Evolutionary conservation across 805 yeast genomes (phyloP).

Genomic region (Naumovozyma baii): DNA sequence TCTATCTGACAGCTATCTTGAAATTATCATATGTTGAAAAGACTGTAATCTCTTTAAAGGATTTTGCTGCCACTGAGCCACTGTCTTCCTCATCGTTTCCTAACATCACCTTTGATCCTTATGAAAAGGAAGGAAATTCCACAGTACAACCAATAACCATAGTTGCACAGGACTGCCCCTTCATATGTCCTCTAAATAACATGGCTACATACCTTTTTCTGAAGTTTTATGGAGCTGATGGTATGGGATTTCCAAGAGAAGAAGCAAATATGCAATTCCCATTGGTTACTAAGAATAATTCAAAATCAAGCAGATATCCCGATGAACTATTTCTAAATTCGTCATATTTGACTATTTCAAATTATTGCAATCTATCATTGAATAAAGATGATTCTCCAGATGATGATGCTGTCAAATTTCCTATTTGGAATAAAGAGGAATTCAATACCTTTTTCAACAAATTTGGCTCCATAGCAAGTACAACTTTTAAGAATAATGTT

Average conservation of each 20-base stretch:
- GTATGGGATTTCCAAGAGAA: constrained; percentile 3
- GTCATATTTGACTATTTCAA: constrained; percentile 22
- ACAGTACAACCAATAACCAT: constrained; percentile 12
- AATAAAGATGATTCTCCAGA: constrained; percentile 22
- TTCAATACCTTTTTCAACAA: constrained; percentile 2
- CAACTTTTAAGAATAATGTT: constrained; percentile 15
- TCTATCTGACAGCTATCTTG: constrained; percentile 20
- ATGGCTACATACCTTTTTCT: constrained; percentile 24
- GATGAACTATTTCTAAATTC: constrained; percentile 23
- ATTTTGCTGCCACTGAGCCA: too few species aligned
- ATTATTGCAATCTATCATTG: constrained; percentile 26
- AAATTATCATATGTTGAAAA: constrained; percentile 19
- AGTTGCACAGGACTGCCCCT: constrained; percentile 19
- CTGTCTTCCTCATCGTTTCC: too few species aligned
- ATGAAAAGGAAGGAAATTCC: constrained; percentile 1
- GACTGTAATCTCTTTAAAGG: constrained; percentile 3
- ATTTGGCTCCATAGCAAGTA: neutral
- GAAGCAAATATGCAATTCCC: constrained; percentile 16
- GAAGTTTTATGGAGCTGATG: constrained; percentile 26
- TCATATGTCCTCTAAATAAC: constrained; percentile 24
- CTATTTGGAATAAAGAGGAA: constrained; percentile 9
- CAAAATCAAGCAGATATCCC: constrained; percentile 11
- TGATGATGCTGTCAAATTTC: constrained; percentile 9
- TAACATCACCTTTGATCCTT: too few species aligned
- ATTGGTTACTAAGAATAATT: constrained; percentile 9